Conservation (phyloP, 352 stramenopile genomes). For the Globisporangium canariense region DNA sequence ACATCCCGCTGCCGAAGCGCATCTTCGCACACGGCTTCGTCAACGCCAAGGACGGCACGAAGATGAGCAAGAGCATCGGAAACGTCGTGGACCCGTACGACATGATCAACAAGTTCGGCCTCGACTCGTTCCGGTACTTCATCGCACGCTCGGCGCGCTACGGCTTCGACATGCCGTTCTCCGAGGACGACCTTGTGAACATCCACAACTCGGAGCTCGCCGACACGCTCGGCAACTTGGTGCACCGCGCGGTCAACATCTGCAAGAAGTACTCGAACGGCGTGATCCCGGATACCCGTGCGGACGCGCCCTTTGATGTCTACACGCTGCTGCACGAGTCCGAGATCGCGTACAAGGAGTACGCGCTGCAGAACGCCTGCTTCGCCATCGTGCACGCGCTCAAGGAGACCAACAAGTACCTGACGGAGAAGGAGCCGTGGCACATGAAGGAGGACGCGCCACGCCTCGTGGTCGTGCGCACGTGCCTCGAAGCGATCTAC, state of each 20-base stretch:
- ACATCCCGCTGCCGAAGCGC: conserved; percentile 90
- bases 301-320: conserved; percentile 85
- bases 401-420: conserved; percentile 96
- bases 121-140: conserved; percentile 96
- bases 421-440: conserved; percentile 97
- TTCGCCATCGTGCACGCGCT: conserved; percentile 89
- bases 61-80: conserved; percentile 99
- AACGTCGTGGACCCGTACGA: conserved; percentile 98
- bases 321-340: conserved; percentile 78
- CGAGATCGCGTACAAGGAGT: conserved; percentile 91
- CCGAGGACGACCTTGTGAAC: conserved; percentile 90
- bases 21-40: conserved; percentile 98
- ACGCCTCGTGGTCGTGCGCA: conserved; percentile 91
- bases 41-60: conserved; percentile 97
- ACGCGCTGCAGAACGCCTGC: conserved; percentile 88
- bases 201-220: conserved; percentile 97
- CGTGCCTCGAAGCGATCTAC: conserved; percentile 97
- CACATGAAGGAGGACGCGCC: conserved; percentile 92
- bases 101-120: conserved; percentile 91
- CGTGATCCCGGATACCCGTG: conserved; percentile 49
- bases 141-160: conserved; percentile 91
- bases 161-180: conserved; percentile 95
- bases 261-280: conserved; percentile 95
- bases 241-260: conserved; percentile 96
- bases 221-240: conserved; percentile 93